These are phyloP conservation scores for Phytophthora vignae DNA, from an alignment of 352 stramenopile genomes.

Conservation along the genomic window DNA sequence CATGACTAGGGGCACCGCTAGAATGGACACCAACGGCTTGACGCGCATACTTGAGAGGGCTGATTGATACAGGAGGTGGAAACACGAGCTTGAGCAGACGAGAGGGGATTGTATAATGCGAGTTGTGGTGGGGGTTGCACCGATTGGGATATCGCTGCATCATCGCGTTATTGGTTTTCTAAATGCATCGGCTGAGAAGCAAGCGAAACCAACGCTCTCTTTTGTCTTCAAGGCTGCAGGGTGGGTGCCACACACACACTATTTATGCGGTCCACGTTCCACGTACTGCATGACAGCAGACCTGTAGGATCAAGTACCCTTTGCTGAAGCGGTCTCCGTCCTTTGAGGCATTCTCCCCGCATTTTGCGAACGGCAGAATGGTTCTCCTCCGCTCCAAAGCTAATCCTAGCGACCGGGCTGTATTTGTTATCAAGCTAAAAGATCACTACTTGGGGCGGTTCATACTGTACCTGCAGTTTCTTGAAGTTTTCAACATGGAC, in stretches of 20 bases:
- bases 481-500: too few species aligned
- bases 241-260: background rate
- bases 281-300: background rate
- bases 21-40: constrained; percentile 14
- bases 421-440: too few species aligned
- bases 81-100: background rate
- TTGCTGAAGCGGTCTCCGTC: too few species aligned
- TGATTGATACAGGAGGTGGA: background rate
- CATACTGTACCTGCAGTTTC: too few species aligned
- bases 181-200: constrained; percentile 10
- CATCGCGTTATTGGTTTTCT: constrained; percentile 8
- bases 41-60: constrained; percentile 14
- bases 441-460: too few species aligned
- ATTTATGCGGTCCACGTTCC: background rate
- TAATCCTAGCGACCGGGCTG: too few species aligned
- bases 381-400: too few species aligned
- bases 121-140: background rate
- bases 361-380: too few species aligned
- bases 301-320: too few species aligned
- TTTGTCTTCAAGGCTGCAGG: constrained; percentile 6
- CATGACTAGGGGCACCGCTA: constrained; percentile 23
- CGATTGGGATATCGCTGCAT: constrained; percentile 4
- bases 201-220: constrained; percentile 25
- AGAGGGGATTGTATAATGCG: constrained; percentile 15
- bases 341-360: too few species aligned